A percentile compares a stretch with the other conserved stretches of the same genome.
phyloP scores from a whole-genome alignment of 768 basidiomycete species.

The Collybiopsis luxurians region DNA sequence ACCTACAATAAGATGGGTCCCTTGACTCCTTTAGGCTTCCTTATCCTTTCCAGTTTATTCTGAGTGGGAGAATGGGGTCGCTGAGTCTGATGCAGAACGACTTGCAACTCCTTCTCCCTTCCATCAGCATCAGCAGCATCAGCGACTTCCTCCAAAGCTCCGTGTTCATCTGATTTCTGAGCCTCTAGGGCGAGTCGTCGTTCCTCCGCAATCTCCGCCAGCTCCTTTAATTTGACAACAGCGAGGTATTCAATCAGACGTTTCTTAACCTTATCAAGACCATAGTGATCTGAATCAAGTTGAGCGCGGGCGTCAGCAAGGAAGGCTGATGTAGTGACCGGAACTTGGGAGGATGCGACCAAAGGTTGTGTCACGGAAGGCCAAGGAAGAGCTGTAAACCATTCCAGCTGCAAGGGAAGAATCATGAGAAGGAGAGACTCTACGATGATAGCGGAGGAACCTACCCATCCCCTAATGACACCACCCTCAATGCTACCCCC shows the following conservation, averaged over 20 bases:
- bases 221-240: constrained; percentile 64
- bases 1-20: constrained; percentile 70
- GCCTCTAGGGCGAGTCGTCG: constrained; percentile 33
- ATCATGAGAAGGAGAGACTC: constrained; percentile 1
- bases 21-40: constrained; percentile 46
- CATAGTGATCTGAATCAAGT: constrained; percentile 89
- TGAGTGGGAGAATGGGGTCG: background rate
- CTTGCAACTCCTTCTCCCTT: constrained; percentile 20
- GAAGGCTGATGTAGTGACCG: constrained; percentile 54
- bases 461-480: constrained; percentile 79
- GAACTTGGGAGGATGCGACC: constrained; percentile 10
- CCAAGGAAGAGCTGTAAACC: constrained; percentile 88
- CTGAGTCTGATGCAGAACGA: constrained; percentile 22
- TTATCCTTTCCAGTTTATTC: background rate
- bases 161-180: constrained; percentile 23
- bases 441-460: constrained; percentile 21
- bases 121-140: constrained; percentile 9
- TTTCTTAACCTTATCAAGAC: constrained; percentile 90
- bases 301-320: constrained; percentile 69
- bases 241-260: constrained; percentile 90
- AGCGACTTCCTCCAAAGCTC: constrained; percentile 17
- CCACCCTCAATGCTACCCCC: constrained; percentile 77
- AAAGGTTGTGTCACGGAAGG: constrained; percentile 39
- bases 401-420: constrained; percentile 66
- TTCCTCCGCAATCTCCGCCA: constrained; percentile 22